Evolutionary conservation across 1,284 basidiomycete genomes (phyloP), one percentile per base, ranked within the genome.

Genomic region (Ganoderma lingzhi): DNA sequence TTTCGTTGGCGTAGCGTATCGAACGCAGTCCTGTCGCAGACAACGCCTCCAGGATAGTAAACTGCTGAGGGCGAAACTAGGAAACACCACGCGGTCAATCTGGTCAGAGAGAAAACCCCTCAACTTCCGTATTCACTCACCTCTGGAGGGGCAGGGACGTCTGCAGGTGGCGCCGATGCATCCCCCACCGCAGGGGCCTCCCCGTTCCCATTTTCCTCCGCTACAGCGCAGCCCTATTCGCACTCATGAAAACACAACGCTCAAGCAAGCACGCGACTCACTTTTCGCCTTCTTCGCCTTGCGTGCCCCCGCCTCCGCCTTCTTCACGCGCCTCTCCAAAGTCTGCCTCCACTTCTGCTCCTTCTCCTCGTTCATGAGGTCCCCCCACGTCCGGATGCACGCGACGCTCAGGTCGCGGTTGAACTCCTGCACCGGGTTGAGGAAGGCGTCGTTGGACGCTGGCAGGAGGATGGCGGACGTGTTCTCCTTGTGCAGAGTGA

Each of bases 351-450:
- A 92, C 76, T 86, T 87, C 71, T 82, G 84, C 78, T 90, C 86
- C 80, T 92, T 93, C 70, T 87, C 84, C 73, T 83, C 86, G 78
- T 96, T 90, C 71, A 91, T 76, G 56, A 91, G 85, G 75, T 96
- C 91, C 70, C 91, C 90, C 95, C 96, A 98, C 1, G 91, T 88
- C 19, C 88, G 86, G 70, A 99, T 99, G 71, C 93, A 93, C 8
- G 96, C 93, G 44, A 98, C 92, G 73, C 94, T 96, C 65, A 96
- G 82, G 81, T 99, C 97, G 56, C 98, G 88, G 82, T 99, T 99
- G 86, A 98, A 99, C 81, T 99, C 96, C 78, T 99, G 97, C 8
- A 99, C 94, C 2, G 98, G 97, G 79, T 99, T 99, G 69, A 99
- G 84, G 82, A 99, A 99, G 0, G 96, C 93, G 71, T 93, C 91